phyloP scores from a whole-genome alignment of 2,329 filamentous ascomycete species.

The Seiridium unicorne region DNA sequence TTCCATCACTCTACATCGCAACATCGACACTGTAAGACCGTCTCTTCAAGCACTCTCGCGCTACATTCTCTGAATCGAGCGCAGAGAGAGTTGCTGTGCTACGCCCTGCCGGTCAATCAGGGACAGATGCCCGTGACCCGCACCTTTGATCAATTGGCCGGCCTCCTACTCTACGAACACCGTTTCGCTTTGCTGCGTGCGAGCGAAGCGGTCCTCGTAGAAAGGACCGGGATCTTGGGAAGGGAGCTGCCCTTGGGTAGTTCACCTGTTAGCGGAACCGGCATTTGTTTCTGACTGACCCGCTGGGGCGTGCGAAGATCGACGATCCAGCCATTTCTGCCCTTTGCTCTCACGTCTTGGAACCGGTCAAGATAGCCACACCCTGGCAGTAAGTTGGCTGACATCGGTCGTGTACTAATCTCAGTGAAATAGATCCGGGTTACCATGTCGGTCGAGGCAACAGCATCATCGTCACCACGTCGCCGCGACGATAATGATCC shows the following conservation, averaged over 20 bases:
- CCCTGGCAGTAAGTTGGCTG: background rate
- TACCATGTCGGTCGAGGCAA: background rate
- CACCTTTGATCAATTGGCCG: slow-evolving; percentile 9
- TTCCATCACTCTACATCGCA: no score
- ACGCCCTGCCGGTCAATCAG: slow-evolving; percentile 6
- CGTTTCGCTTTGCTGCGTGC: background rate
- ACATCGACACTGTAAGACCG: no score
- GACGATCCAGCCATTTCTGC: background rate
- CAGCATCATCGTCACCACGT: background rate
- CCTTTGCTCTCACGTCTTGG: no score
- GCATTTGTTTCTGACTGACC: slow-evolving; percentile 8
- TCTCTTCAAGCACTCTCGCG: slow-evolving; percentile 2
- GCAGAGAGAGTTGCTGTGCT: slow-evolving; percentile 1
- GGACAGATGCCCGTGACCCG: slow-evolving; percentile 5
- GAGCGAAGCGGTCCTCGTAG: slow-evolving; percentile 2
- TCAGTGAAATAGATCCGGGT: background rate
- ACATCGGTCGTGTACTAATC: slow-evolving; percentile 1
- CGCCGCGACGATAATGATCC: background rate
- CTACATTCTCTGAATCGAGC: background rate
- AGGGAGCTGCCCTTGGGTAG: slow-evolving; percentile 6
- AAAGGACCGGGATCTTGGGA: slow-evolving; percentile 11
- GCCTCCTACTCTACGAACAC: slow-evolving; percentile 9
- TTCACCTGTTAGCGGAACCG: slow-evolving; percentile 9
- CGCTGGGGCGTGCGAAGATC: slow-evolving; percentile 9
- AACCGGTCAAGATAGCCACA: no score